Conservation (phyloP, 805 yeast species). For the Ogataea ramenticola region DNA sequence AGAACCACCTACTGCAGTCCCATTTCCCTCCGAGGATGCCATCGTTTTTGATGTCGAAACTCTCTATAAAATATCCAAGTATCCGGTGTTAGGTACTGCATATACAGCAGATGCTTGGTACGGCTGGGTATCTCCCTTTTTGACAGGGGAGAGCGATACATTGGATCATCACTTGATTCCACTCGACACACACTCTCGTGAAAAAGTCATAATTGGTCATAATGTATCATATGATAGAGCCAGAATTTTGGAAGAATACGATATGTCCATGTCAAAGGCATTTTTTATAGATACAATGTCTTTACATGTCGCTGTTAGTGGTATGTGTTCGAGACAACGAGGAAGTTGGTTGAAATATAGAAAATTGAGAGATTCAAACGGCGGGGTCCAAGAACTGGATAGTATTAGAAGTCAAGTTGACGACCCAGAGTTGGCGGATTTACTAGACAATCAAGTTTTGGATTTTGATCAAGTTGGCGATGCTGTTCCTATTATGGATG, state of each 20-base stretch:
- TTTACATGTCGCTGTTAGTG: conserved; percentile 81
- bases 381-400: conserved; percentile 4
- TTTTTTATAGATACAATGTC: conserved; percentile 91
- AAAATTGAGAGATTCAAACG: conserved; percentile 14
- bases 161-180: conserved; percentile 67
- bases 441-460: conserved; percentile 22
- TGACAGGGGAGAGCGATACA: conserved; percentile 45
- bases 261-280: conserved; percentile 55
- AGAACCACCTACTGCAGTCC: conserved; percentile 46
- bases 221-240: conserved; percentile 90
- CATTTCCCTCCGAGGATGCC: conserved; percentile 62
- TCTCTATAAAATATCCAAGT: conserved; percentile 64
- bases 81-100: conserved; percentile 78
- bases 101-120: conserved; percentile 79
- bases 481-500: conserved; percentile 34
- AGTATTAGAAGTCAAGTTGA: conserved; percentile 13
- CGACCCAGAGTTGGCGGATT: conserved; percentile 17
- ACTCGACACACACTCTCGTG: conserved; percentile 40
- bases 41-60: conserved; percentile 89
- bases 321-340: conserved; percentile 89
- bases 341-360: conserved; percentile 65
- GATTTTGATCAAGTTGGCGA: conserved; percentile 20
- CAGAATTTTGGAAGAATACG: conserved; percentile 77
- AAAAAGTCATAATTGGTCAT: conserved; percentile 76
- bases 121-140: conserved; percentile 87